Evolutionary conservation across 2,329 filamentous ascomycete species (phyloP), one percentile per base, ranked within the genome.

Genomic region (Endocalyx cinctus): DNA sequence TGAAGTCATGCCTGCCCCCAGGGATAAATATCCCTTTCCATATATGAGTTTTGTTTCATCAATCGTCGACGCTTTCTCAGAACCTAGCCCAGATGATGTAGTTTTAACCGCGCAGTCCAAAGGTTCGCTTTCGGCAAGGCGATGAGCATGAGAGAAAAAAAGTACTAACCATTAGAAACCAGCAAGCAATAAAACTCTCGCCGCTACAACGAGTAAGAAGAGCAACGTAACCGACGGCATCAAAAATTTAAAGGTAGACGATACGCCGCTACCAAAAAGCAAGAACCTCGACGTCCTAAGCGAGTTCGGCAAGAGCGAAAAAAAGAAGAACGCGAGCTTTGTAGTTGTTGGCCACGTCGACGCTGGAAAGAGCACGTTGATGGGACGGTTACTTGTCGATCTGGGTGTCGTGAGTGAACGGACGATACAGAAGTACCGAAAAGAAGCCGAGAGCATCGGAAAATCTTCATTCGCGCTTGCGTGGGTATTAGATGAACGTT

Each of bases 271-370:
- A 22, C 77, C 75, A 4, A 80, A 74, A 52, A 81, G 72, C 49
- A 94, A 94, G 57, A 89, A 92, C 35, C 62, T 97, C 14, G 78
- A 97, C 58, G 89, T 97, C 4, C 53, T 90, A 20, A 77, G 79
- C 29, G 89, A 95, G 55, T 90, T 84, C 52, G 75, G 83, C 50
- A 87, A 82, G 44, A 74, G 78, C 33, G 75, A 79, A 33, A 72
- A 73, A 46, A 97, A 96, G 62, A 84, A 82, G 47, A 82, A 79
- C 34, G 83, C 85, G 26, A 95, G 87, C 55, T 94, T 96, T 61
- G 88, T 95, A 6, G 89, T 96, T 20, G 88, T 95, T 48, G 88
- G 92, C 11, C 92, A 98, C 57, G 92, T 98, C 35, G 92, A 98
- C 59, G 90, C 94, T 33, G 92, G 92, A 33, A 98, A 98, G 62